phyloP scores from a whole-genome alignment of 2,329 filamentous ascomycete species.

The Botryotinia convoluta region DNA sequence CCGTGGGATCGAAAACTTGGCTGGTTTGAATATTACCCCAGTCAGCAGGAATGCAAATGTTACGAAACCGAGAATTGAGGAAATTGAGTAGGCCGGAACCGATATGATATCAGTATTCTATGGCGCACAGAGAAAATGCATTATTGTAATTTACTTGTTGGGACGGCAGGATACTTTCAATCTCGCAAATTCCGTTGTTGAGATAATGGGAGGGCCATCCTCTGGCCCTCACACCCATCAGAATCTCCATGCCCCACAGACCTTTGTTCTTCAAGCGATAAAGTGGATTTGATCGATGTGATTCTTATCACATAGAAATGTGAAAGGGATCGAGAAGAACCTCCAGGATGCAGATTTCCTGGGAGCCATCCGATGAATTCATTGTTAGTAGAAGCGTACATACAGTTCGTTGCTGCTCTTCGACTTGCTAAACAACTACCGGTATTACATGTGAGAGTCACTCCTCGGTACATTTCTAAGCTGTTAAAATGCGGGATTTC shows the following conservation, averaged over 20 bases:
- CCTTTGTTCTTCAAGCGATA: background rate
- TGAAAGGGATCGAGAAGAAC: background rate
- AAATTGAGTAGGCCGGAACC: slow-evolving; percentile 51
- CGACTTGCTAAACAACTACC: background rate
- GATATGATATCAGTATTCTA: background rate
- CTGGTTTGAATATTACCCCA: slow-evolving; percentile 46
- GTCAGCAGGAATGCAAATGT: slow-evolving; percentile 19
- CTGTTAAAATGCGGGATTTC: background rate
- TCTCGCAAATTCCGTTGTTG: background rate
- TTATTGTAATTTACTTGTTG: background rate
- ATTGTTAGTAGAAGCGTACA: background rate
- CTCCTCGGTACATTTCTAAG: background rate
- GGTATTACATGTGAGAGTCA: background rate
- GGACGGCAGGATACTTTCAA: background rate
- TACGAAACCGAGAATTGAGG: slow-evolving; percentile 52
- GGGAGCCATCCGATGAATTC: too few relatives aligned
- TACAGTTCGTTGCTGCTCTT: background rate
- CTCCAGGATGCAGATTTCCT: background rate
- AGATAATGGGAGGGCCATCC: background rate
- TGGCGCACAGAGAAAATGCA: background rate
- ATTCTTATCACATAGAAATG: background rate
- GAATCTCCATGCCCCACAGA: background rate
- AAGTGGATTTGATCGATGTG: background rate
- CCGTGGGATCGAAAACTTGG: slow-evolving; percentile 40
- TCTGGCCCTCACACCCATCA: background rate